phyloP scores from a whole-genome alignment of 2,329 filamentous ascomycete species.

The Waltergamsia citrina region DNA sequence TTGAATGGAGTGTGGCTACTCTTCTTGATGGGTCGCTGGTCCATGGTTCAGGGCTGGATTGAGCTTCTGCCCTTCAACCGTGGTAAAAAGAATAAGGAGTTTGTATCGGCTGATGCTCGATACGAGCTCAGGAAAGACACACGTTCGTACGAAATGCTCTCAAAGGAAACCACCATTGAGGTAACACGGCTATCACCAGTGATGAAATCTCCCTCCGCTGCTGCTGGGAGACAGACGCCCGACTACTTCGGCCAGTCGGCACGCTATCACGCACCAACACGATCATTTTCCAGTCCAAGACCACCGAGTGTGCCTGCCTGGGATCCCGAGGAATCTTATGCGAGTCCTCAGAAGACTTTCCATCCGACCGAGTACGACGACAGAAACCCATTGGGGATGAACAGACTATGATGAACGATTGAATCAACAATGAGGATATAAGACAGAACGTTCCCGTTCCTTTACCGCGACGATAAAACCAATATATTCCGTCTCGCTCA shows the following conservation, averaged over 20 bases:
- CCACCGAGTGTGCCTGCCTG: constrained; percentile 32
- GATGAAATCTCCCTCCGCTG: constrained; percentile 21
- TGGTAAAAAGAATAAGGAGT: constrained; percentile 58
- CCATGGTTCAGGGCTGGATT: constrained; percentile 80
- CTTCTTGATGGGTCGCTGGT: constrained; percentile 69
- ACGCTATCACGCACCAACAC: constrained; percentile 42
- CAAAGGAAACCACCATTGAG: constrained; percentile 42
- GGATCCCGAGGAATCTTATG: constrained; percentile 32
- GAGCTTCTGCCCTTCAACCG: constrained; percentile 48
- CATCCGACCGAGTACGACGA: constrained; percentile 20
- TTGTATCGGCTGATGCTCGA: constrained; percentile 78
- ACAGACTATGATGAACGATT: constrained; percentile 15
- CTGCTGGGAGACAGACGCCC: constrained; percentile 33
- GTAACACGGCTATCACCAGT: constrained; percentile 40
- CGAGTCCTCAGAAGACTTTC: constrained; percentile 8
- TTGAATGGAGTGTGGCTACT: constrained; percentile 80
- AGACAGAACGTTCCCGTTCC: neutral
- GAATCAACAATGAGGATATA: neutral
- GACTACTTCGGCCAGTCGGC: constrained; percentile 48
- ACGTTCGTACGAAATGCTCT: constrained; percentile 76
- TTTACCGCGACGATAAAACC: too few species aligned
- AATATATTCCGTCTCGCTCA: too few species aligned
- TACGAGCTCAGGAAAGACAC: constrained; percentile 50
- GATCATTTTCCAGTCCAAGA: constrained; percentile 47
- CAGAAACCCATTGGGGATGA: constrained; percentile 46